Evolutionary conservation across 352 stramenopile genomes (phyloP), one percentile per base, ranked within the genome.

Genomic region (Phytophthora agathidicida): DNA sequence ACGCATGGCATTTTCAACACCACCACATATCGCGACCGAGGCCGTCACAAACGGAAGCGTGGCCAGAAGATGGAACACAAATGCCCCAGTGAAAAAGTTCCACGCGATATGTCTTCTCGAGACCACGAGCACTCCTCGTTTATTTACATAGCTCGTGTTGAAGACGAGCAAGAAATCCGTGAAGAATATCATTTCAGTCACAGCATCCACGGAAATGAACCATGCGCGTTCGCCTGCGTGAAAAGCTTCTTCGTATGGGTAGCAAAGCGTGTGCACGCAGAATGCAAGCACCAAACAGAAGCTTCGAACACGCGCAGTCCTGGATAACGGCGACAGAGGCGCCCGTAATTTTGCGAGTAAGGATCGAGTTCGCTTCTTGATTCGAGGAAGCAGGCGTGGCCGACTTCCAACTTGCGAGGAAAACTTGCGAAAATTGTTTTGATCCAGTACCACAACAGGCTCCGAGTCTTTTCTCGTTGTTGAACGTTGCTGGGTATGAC

Each of bases 131-230:
- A 67, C 46, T 1, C 65, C 64, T 30, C 59, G 65, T 28, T 72
- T 73, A 19, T 82, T 68, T 14, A 73, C 54, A 20, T 72, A 66
- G n/a, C 63, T 66, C 8, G 71, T 82, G 61, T 83, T 85, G 48
- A 83, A 82, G 9, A 58, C 61, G 3, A 88, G 47, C 24, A 75
- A 9, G 4, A 82, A 71, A 19, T 85, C 64, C 9, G 72, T 19
- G 9, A 74, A 26, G 27, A 86, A 83, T 1, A 75, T 19, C 7
- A 54, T 38, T 37, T 81, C 67, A 3, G 64, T 59, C 7, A 63
- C 7, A 0, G 24, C 35, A 17, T 68, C 50, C 3, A 71, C 2
- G 5, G 20, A 41, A n/a, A 56, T 23, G 10, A 59, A 67, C 30
- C 24, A 48, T 0, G 33, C 7, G 7, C 52, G 16, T 3, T 63